A percentile compares a stretch with the other conserved stretches of the same genome.
These are phyloP conservation scores for Podaxis rugospora DNA, from an alignment of 768 basidiomycete genomes.

Conservation along the genomic window DNA sequence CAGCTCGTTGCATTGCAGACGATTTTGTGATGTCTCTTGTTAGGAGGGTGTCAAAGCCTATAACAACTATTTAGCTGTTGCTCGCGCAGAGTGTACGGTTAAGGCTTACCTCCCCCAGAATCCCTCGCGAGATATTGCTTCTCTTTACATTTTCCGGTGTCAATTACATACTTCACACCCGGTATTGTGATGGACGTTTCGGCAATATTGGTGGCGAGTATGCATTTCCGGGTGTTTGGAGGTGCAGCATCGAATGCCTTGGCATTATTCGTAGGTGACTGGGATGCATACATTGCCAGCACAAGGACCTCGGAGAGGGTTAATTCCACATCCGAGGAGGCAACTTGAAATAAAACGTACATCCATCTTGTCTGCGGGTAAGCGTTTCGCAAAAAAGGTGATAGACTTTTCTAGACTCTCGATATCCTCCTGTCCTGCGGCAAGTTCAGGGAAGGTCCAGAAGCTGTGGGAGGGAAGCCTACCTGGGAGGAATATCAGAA, in stretches of 20 bases:
- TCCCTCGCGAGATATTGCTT: slow-evolving; percentile 75
- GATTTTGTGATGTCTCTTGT: slow-evolving; percentile 84
- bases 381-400: slow-evolving; percentile 57
- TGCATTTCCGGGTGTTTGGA: slow-evolving; percentile 76
- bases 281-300: slow-evolving; percentile 83
- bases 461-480: neutral
- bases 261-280: slow-evolving; percentile 72
- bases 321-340: neutral
- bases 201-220: slow-evolving; percentile 96
- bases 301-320: slow-evolving; percentile 51
- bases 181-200: slow-evolving; percentile 98
- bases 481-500: slow-evolving; percentile 93
- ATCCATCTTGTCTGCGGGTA: slow-evolving; percentile 61
- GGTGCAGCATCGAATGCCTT: slow-evolving; percentile 72
- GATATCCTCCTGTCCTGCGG: slow-evolving; percentile 92
- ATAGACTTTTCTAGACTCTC: slow-evolving; percentile 81
- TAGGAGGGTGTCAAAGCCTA: slow-evolving; percentile 86
- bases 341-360: slow-evolving; percentile 13
- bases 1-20: slow-evolving; percentile 90
- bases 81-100: neutral
- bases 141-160: slow-evolving; percentile 95
- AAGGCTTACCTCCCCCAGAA: slow-evolving; percentile 57
- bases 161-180: slow-evolving; percentile 92
- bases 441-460: neutral
- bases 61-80: neutral